Conservation (phyloP, 2,329 filamentous ascomycete species). For the Fusarium dimerum region DNA sequence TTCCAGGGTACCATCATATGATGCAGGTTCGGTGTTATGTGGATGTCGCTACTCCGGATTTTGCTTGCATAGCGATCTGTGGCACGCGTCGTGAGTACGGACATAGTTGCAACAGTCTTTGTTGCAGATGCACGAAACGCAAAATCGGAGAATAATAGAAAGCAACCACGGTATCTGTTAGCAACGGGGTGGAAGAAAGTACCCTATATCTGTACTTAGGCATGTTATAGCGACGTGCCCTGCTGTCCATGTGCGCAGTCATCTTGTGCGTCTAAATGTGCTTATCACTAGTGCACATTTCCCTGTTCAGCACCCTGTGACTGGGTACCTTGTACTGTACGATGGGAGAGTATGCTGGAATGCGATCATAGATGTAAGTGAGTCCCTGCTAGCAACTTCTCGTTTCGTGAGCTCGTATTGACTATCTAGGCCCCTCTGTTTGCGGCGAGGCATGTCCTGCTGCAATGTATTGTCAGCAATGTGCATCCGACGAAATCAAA, state of each 20-base stretch:
- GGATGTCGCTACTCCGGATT: no score
- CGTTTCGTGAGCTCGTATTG: no score
- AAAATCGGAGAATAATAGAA: neutral
- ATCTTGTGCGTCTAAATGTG: constrained; percentile 45
- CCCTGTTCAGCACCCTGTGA: constrained; percentile 67
- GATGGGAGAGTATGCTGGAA: constrained; percentile 52
- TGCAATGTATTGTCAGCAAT: constrained; percentile 55
- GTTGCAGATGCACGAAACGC: neutral
- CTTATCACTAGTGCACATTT: constrained; percentile 55
- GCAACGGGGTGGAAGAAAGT: constrained; percentile 48
- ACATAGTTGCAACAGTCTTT: no score
- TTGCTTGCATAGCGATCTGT: no score
- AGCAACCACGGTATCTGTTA: constrained; percentile 40
- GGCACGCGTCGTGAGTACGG: no score
- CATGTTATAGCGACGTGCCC: constrained; percentile 11
- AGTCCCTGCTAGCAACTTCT: no score
- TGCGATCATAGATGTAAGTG: constrained; percentile 58
- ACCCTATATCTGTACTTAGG: constrained; percentile 51
- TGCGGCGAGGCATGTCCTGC: constrained; percentile 65
- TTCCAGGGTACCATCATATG: no score
- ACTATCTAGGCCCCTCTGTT: constrained; percentile 53
- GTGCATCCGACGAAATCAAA: constrained; percentile 38
- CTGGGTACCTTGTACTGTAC: constrained; percentile 60
- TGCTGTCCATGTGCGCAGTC: constrained; percentile 54
- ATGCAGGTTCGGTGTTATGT: no score